Evolutionary conservation across 1,139 yeast species (phyloP), one percentile per base, ranked within the genome.

Genomic region (Debaryomyces udenii): DNA sequence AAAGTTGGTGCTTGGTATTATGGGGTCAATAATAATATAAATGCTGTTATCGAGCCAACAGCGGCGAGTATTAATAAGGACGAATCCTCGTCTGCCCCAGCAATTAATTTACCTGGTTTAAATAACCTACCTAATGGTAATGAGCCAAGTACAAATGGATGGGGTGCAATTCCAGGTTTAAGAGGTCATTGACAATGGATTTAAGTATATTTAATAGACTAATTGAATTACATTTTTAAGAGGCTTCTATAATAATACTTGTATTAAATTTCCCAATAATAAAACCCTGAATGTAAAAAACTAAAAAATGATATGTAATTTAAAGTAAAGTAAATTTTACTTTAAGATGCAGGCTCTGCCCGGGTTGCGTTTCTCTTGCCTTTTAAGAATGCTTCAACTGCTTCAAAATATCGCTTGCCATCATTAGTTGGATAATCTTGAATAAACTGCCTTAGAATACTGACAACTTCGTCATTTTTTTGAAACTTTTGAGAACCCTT

Each of bases 1-100:
- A 85, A 84, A 54, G 74, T 72, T 39, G 86, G 85, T 31, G 86
- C 87, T 2, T 82, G 89, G 88, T 83, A 80, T 60, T 81, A 81
- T 52, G 82, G 82, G 15, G 83, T 81, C 32, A 82, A 82, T 55
- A 81, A 81, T 55, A 79, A 81, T 51, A 76, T 80, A 31, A 81
- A 81, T 57, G 86, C 86, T 1, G 74, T 73, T 17, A 66, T 72
- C 49, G 77, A 69, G 40, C 70, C 71, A 30, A 31, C 41, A 7
- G 27, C 43, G 13, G 14, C 48, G 31, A 27, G 48, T 36, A 26
- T 29, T n/a, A 31, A 23, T 31, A 40, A 37, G 10, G 48, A 42
- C 11, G 42, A 32, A n/a, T 7, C 17, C 6, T 31, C 42, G 15
- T 39, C 28, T 7, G 30, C 45, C 10, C 48, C 27, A 33, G 43